Conservation (phyloP, 768 basidiomycete species). For the Amyloporia xantha region DNA sequence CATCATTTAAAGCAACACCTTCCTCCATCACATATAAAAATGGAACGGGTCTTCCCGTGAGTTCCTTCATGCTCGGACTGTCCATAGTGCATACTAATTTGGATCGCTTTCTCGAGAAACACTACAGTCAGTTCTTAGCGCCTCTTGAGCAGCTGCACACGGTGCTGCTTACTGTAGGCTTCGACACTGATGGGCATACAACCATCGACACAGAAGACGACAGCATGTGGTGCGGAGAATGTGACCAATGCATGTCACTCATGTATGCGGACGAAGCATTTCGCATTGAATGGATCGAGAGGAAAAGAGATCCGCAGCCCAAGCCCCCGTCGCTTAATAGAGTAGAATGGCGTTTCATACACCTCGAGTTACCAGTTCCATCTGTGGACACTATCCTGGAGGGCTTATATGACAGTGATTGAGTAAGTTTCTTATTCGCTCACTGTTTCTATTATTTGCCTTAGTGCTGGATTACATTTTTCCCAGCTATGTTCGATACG, state of each 20-base stretch:
- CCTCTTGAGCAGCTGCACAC: constrained; percentile 4
- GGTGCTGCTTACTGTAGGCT: constrained; percentile 6
- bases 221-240: constrained; percentile 11
- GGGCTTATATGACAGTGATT: constrained; percentile 1
- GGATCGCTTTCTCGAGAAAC: constrained; percentile 4
- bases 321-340: constrained; percentile 6
- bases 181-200: constrained; percentile 4
- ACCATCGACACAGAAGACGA: constrained; percentile 1
- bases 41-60: constrained; percentile 13
- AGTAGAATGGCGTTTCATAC: constrained; percentile 11
- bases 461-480: too few relatives aligned
- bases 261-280: constrained; percentile 8
- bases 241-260: constrained; percentile 12
- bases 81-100: background rate
- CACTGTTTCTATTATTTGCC: too few relatives aligned
- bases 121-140: constrained; percentile 4
- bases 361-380: constrained; percentile 2
- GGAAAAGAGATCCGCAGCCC: constrained; percentile 5
- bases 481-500: too few relatives aligned
- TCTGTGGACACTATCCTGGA: background rate
- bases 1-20: constrained; percentile 11
- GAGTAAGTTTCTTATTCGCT: background rate
- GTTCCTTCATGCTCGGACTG: background rate
- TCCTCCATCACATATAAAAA: constrained; percentile 10
- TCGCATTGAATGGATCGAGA: constrained; percentile 5